Percentiles rank a stretch among this genome's conserved stretches.
Evolutionary conservation across 1,284 basidiomycete genomes (phyloP).

Genomic region (Sanguinoderma infundibulare): DNA sequence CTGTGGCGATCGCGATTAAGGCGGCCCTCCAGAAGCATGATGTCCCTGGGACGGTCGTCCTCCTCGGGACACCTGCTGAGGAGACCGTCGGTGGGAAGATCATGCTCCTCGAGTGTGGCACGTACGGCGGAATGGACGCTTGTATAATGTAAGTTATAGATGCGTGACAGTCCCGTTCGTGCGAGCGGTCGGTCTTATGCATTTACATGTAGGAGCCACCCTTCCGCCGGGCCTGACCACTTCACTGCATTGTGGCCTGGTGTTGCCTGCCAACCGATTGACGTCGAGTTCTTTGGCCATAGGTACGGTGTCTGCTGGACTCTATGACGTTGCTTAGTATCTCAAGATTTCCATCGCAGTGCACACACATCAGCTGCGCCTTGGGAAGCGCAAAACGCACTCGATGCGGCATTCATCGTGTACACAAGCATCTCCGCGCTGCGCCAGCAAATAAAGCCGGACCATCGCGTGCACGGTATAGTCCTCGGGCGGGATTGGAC

Average conservation of each 20-base stretch:
- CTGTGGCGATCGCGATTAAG: conserved; percentile 73
- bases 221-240: conserved; percentile 51
- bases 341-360: conserved; percentile 37
- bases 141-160: conserved; percentile 67
- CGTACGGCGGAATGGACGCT: conserved; percentile 77
- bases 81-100: conserved; percentile 85
- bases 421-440: conserved; percentile 78
- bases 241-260: conserved; percentile 55
- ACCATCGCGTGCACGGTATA: conserved; percentile 71
- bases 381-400: conserved; percentile 86
- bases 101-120: conserved; percentile 71
- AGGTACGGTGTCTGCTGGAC: conserved; percentile 45
- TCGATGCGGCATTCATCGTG: conserved; percentile 83
- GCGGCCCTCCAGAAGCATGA: conserved; percentile 67
- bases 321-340: no score
- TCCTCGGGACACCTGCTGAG: conserved; percentile 88
- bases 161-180: not conserved
- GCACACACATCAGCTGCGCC: conserved; percentile 78
- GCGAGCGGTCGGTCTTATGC: not conserved
- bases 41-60: conserved; percentile 71
- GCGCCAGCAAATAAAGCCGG: conserved; percentile 61
- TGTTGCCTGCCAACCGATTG: conserved; percentile 61
- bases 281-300: conserved; percentile 70
- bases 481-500: conserved; percentile 65
- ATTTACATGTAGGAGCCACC: conserved; percentile 60